Conservation (phyloP, 208 protist species). For the Angomonas ambiguus region DNA sequence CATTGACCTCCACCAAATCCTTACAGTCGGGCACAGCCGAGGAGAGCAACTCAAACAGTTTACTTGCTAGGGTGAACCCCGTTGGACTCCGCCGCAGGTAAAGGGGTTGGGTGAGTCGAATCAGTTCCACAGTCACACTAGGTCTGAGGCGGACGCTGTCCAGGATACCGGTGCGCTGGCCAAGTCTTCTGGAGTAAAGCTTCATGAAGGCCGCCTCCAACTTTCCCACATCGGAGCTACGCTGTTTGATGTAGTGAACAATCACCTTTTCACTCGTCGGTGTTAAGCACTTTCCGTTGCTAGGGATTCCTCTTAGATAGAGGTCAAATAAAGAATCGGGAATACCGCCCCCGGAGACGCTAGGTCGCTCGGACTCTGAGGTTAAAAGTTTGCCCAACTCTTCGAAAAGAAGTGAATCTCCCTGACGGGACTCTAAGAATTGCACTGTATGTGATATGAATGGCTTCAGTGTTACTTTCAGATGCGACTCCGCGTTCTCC, state of each 20-base stretch:
- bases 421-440: not conserved
- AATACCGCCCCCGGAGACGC: conserved; percentile 1
- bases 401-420: not conserved
- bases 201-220: conserved; percentile 55
- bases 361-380: not conserved
- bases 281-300: not conserved
- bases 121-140: conserved; percentile 1
- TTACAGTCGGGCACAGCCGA: not conserved
- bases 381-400: not conserved
- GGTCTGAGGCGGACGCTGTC: conserved; percentile 18
- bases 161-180: conserved; percentile 27
- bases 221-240: conserved; percentile 13
- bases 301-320: conserved; percentile 39
- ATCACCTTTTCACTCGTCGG: conserved; percentile 25
- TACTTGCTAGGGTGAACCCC: not conserved
- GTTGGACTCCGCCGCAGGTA: not conserved
- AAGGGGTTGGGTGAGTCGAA: conserved; percentile 8
- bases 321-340: conserved; percentile 59
- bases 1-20: conserved; percentile 31
- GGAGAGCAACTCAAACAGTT: conserved; percentile 9
- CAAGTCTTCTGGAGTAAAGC: conserved; percentile 59
- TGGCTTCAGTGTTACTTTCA: not conserved
- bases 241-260: conserved; percentile 35
- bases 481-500: not conserved
- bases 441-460: not conserved